A percentile compares a stretch with the other conserved stretches of the same genome.
Evolutionary conservation across 495 filamentous ascomycete species (phyloP).

Genomic region (Podospora comata): DNA sequence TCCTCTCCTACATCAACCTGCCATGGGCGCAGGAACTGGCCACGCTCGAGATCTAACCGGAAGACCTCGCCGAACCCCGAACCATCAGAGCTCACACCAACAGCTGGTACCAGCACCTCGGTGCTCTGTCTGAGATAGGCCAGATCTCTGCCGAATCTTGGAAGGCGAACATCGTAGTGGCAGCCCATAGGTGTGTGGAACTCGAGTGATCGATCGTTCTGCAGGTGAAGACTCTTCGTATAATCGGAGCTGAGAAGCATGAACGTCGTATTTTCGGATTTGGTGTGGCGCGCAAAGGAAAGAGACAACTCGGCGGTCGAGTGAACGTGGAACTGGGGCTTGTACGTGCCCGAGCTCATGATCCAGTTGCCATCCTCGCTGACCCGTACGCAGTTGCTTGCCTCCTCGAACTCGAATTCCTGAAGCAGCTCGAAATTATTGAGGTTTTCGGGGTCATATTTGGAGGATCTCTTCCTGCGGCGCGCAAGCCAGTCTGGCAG

Average conservation of each 20-base stretch:
- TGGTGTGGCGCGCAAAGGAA: conserved; percentile 88
- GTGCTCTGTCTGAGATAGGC: conserved; percentile 80
- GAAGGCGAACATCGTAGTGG: conserved; percentile 82
- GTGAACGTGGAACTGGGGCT: conserved; percentile 96
- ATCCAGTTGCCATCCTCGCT: conserved; percentile 98
- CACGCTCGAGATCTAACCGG: conserved; percentile 75
- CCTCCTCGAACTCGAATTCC: conserved; percentile 98
- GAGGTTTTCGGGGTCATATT: conserved; percentile 87
- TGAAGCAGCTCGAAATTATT: conserved; percentile 94
- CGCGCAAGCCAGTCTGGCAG: conserved; percentile 93
- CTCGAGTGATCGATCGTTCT: conserved; percentile 85
- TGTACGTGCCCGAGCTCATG: conserved; percentile 92
- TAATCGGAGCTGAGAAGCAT: conserved; percentile 89
- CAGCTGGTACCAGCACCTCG: conserved; percentile 81
- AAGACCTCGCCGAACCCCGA: conserved; percentile 81
- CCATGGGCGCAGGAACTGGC: conserved; percentile 80
- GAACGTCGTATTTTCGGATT: conserved; percentile 91
- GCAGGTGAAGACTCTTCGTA: conserved; percentile 89
- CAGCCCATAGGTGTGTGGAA: conserved; percentile 90
- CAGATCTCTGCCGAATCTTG: conserved; percentile 88
- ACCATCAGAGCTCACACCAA: conserved; percentile 77
- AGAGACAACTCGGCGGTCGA: conserved; percentile 89
- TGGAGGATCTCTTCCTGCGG: conserved; percentile 87
- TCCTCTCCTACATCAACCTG: conserved; percentile 82
- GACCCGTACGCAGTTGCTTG: conserved; percentile 84